Conservation (phyloP, 192 early-diverging fungal genomes). For the Podila epigama region DNA sequence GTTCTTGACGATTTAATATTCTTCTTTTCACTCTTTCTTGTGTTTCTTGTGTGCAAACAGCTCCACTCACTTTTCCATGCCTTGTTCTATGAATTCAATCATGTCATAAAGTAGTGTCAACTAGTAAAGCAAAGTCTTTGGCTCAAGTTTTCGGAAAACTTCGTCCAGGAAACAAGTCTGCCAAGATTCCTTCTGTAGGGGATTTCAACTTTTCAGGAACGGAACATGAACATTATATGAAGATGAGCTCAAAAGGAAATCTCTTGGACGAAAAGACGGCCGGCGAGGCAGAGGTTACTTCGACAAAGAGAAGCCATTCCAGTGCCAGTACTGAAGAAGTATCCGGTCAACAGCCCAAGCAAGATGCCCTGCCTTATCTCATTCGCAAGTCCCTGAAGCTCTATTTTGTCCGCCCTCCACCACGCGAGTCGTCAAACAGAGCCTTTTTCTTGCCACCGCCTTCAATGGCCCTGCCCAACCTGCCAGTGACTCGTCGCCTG, state of each 20-base stretch:
- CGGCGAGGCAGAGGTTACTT: not conserved
- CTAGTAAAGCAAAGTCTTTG: slow-evolving; percentile 18
- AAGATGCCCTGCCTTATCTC: slow-evolving; percentile 17
- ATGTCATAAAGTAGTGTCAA: slow-evolving; percentile 10
- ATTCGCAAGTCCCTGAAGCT: slow-evolving; percentile 40
- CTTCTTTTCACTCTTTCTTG: too few species aligned
- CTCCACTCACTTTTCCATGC: too few species aligned
- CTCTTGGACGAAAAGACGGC: not conserved
- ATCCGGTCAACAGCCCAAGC: not conserved
- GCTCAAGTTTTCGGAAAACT: slow-evolving; percentile 24
- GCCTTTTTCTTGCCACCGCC: slow-evolving; percentile 32
- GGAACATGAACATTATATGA: slow-evolving; percentile 24
- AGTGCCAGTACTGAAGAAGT: too few species aligned
- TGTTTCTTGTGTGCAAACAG: too few species aligned
- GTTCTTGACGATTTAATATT: too few species aligned
- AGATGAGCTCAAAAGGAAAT: slow-evolving; percentile 6
- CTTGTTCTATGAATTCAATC: too few species aligned
- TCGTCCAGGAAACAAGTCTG: slow-evolving; percentile 17
- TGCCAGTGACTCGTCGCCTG: slow-evolving; percentile 30
- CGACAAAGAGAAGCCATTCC: not conserved
- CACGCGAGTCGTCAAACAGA: slow-evolving; percentile 6
- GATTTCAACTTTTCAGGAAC: slow-evolving; percentile 20
- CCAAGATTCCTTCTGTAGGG: slow-evolving; percentile 11
- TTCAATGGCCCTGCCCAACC: slow-evolving; percentile 31
- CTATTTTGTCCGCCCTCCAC: slow-evolving; percentile 40